These are phyloP conservation scores for Diphasiastrum complanatum DNA, from an alignment of 83 land plant species.

Conservation along the genomic window DNA sequence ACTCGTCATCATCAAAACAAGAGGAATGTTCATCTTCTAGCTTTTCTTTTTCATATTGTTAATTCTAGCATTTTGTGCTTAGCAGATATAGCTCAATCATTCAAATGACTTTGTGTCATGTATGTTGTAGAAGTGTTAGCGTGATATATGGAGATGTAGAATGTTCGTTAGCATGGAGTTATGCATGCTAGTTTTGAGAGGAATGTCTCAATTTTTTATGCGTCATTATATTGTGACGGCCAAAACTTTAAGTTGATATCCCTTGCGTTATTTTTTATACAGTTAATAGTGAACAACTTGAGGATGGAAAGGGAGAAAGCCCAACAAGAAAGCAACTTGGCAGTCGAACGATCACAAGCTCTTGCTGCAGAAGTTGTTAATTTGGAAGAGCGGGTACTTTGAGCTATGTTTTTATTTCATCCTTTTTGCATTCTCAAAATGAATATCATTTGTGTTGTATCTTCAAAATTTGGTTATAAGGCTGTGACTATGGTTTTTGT, in stretches of 20 bases:
- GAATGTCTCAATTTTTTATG: not conserved
- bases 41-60: too few species aligned
- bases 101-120: too few species aligned
- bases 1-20: too few species aligned
- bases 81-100: too few species aligned
- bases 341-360: conserved; percentile 83
- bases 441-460: not conserved
- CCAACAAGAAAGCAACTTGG: conserved; percentile 74
- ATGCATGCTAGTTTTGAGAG: not conserved
- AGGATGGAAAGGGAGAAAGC: conserved; percentile 67
- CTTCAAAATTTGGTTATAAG: conserved; percentile 1
- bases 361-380: conserved; percentile 89
- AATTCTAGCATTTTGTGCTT: too few species aligned
- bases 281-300: conserved; percentile 55
- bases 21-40: too few species aligned
- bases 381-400: conserved; percentile 74
- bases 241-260: conserved; percentile 1
- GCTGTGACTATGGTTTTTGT: too few species aligned
- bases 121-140: not conserved
- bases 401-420: not conserved
- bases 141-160: not conserved
- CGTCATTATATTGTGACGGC: not conserved
- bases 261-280: conserved; percentile 2
- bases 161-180: not conserved
- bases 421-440: too few species aligned